Conservation (phyloP, 1,139 yeast species). For the Geotrichum citri-aurantii region DNA sequence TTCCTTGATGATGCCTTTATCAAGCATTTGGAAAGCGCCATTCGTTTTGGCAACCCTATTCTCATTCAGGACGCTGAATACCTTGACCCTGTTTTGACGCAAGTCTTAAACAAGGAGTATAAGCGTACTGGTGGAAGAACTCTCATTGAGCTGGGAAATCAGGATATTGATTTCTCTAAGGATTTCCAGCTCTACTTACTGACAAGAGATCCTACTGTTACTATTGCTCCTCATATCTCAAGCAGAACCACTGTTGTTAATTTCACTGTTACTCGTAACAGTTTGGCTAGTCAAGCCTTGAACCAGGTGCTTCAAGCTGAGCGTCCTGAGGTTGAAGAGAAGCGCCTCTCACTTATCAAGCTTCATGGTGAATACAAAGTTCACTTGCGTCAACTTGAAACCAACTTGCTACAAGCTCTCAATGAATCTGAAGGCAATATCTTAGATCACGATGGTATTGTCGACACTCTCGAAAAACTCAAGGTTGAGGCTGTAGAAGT, state of each 20-base stretch:
- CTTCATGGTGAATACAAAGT: constrained; percentile 58
- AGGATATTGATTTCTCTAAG: constrained; percentile 60
- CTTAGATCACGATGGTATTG: constrained; percentile 59
- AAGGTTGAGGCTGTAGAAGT: constrained; percentile 59
- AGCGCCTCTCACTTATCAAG: constrained; percentile 48
- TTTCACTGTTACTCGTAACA: constrained; percentile 63
- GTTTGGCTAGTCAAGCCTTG: constrained; percentile 59
- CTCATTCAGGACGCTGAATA: constrained; percentile 74
- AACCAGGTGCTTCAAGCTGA: constrained; percentile 51
- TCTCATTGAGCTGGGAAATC: constrained; percentile 55
- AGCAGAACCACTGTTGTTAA: constrained; percentile 62
- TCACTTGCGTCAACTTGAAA: constrained; percentile 53
- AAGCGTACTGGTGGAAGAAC: constrained; percentile 65
- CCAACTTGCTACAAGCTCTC: constrained; percentile 53
- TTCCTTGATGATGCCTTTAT: constrained; percentile 66
- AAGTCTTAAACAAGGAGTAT: constrained; percentile 57
- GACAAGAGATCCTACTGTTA: constrained; percentile 52
- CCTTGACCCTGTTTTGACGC: constrained; percentile 66
- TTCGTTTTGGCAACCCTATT: constrained; percentile 75
- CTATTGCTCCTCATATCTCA: constrained; percentile 49
- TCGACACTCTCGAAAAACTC: constrained; percentile 56
- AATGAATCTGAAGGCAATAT: constrained; percentile 56
- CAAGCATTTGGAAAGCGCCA: constrained; percentile 69
- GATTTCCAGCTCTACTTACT: constrained; percentile 57
- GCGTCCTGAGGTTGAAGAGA: constrained; percentile 62